Base-by-base conservation (phyloP, 2,329 filamentous ascomycete genomes). In the Claviceps citrina region DNA sequence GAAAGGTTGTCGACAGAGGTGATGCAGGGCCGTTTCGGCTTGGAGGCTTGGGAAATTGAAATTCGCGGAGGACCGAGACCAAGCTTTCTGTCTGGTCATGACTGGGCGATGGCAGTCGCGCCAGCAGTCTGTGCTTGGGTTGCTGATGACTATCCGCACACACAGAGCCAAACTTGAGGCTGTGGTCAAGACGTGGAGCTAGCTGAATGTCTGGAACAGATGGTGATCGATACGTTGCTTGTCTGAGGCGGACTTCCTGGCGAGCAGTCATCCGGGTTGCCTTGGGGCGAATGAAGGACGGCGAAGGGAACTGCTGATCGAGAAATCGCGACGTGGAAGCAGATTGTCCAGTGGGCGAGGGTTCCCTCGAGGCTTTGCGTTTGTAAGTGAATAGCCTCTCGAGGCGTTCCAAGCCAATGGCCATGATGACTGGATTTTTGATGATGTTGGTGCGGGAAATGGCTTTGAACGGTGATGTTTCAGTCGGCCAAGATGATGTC, bases 251-350 rank as follows among this genome's bases (percentile, higher is more conserved):
- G 15, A 58, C 48, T 49, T 70, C 70, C 36, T 74, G 66, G 36
- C 73, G 64, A n/a, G 73, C 71, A 35, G 65, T 56, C 73, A 77
- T 76, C 19, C 68, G 64, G 40, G 60, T 62, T 13, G 65, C 61
- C 28, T 62, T 74, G 20, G 73, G 73, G 34, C 68, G 63, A 45
- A 77, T 70, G 47, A 72, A 77, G 1, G 69, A 70, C 6, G 69
- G 64, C 16, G 62, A 62, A 4, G 69, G 69, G 45, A 72, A 73
- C 37, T 60, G 55, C 38, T 58, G 59, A 38, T 54, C 59, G 19
- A 51, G 38, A 7, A 52, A 40, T 24, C 47, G 47, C 13, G 44
- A 38, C 22, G 43, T 42, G 40, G 50, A 49, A 31, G 42, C 50
- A 30, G 44, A 45, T 40, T 51, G 46, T 39, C 47, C 50, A 38